Evolutionary conservation across 257 asterid genomes (phyloP).

Genomic region (Ocimum tenuiflorum): DNA sequence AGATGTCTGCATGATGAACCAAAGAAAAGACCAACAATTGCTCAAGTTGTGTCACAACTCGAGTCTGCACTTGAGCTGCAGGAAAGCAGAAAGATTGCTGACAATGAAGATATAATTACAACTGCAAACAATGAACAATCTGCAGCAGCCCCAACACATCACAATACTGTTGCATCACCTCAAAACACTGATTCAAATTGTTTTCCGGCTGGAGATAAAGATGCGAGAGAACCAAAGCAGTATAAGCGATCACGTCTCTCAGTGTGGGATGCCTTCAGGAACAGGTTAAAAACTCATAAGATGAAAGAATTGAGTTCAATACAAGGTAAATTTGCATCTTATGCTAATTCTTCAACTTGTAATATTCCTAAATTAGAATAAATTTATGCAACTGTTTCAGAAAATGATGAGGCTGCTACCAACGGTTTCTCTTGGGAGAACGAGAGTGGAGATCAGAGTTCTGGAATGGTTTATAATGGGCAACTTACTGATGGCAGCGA

Average conservation of each 20-base stretch:
- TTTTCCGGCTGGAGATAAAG: neutral
- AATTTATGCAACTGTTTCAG: too few species aligned
- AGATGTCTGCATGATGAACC: slow-evolving; percentile 28
- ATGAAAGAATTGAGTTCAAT: neutral
- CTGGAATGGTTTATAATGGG: too few species aligned
- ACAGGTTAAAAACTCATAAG: slow-evolving; percentile 12
- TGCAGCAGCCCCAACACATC: neutral
- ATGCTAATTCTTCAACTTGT: too few species aligned
- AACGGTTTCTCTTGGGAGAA: too few species aligned
- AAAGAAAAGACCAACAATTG: slow-evolving; percentile 34
- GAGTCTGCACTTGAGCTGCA: slow-evolving; percentile 38
- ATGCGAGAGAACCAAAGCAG: neutral
- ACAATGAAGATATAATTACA: neutral
- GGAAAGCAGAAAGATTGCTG: slow-evolving; percentile 10
- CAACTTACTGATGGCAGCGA: neutral
- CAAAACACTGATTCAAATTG: neutral
- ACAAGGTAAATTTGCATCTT: too few species aligned
- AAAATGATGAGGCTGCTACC: too few species aligned
- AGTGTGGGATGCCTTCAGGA: slow-evolving; percentile 18
- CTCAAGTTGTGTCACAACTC: slow-evolving; percentile 39
- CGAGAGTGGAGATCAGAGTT: too few species aligned
- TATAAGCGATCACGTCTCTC: neutral
- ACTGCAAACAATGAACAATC: neutral
- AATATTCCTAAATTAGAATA: too few species aligned
- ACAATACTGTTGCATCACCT: neutral